phyloP scores from a whole-genome alignment of 179 eudicot species.

The Drosera spatulata region DNA sequence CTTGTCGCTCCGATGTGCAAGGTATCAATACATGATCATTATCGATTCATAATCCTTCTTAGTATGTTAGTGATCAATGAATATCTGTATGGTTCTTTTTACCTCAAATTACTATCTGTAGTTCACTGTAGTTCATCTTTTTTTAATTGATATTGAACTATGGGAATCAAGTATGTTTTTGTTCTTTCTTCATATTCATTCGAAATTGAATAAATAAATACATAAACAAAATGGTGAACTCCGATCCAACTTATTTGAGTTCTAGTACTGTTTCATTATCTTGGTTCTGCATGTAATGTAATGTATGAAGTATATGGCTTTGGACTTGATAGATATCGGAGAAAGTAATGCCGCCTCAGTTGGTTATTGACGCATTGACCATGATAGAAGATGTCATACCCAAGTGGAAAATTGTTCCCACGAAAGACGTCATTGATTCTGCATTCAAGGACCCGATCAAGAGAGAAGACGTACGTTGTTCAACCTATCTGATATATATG shows the following conservation, averaged over 20 bases:
- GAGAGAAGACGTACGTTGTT: constrained; percentile 56
- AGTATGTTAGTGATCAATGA: too few relatives aligned
- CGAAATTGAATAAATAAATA: neutral
- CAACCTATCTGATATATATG: neutral
- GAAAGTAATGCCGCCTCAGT: constrained; percentile 95
- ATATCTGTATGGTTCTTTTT: too few relatives aligned
- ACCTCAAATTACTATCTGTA: too few relatives aligned
- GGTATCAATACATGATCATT: constrained; percentile 25
- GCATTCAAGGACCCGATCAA: constrained; percentile 91
- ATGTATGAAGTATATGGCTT: neutral
- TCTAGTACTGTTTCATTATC: too few relatives aligned
- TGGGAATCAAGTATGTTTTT: neutral
- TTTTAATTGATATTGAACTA: neutral
- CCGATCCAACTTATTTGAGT: too few relatives aligned
- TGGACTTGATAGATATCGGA: constrained; percentile 59
- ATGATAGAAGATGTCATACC: constrained; percentile 86
- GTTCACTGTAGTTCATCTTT: neutral
- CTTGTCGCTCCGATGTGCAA: constrained; percentile 99
- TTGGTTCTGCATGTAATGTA: neutral
- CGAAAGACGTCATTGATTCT: constrained; percentile 77
- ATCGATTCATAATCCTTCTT: too few relatives aligned
- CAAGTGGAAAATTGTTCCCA: constrained; percentile 96
- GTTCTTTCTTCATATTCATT: neutral
- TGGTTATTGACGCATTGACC: constrained; percentile 64
- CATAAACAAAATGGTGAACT: too few relatives aligned